Base-by-base conservation (phyloP, 208 protist species). In the Herpetomonas tarakana region DNA sequence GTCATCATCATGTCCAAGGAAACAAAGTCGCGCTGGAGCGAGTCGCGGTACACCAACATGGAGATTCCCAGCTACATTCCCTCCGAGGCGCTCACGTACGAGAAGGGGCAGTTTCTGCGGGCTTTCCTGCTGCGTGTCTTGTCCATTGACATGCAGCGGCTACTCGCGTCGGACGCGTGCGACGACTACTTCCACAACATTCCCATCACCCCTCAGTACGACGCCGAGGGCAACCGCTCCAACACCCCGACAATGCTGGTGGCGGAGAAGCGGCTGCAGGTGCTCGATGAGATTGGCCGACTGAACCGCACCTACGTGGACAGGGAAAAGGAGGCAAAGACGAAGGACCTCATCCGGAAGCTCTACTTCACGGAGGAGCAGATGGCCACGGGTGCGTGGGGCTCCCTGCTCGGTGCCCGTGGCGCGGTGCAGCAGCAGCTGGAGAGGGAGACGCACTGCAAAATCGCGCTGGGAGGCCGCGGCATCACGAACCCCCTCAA, bases 401-500 rank as follows among this genome's bases (percentile, higher is more conserved):
- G 90, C 29, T 83, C 92, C 28, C 88, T 97, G 51, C 78, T 97
- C 27, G 92, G 92, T 39, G 90, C 85, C 6, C 89, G 92, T 24
- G 92, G 92, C 2, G 51, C 76, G 56, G 86, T 93, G 39, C 92
- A 97, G 49, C 81, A 97, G 64, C 75, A 95, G 63, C 68, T 97
- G 25, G 83, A 95, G 71, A 81, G 88, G 58, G 71, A 81, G 21
- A 94, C 86, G 1, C 83, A 88, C 30, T 96, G 90, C 63, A 87
- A 88, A 51, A 96, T 97, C 70, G 88, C 92, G 22, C 71, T 97
- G n/a, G 85, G 76, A 0, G 92, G 92, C 6, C 88, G 90, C 14
- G 92, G 92, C 47, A 97, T 97, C 66, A 96, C 90, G 21, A 92
- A 96, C 65, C 74, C 84, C 21, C 53, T 94, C 9, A 95, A 94